Evolutionary conservation across 768 basidiomycete genomes (phyloP).

Genomic region (Omphalotus guepiniiformis): DNA sequence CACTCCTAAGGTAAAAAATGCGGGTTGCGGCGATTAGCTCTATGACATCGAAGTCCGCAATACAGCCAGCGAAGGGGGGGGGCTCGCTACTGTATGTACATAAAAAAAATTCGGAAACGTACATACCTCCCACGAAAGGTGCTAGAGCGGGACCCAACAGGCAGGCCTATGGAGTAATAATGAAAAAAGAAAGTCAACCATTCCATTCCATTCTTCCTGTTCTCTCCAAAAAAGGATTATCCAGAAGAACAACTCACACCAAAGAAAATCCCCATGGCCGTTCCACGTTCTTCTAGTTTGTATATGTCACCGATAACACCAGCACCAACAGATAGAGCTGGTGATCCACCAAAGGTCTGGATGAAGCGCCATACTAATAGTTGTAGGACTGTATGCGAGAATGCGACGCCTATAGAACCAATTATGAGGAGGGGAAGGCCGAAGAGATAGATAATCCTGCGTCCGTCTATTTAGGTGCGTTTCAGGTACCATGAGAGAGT

Average conservation of each 20-base stretch:
- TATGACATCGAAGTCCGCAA: background rate
- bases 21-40: too few relatives aligned
- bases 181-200: too few relatives aligned
- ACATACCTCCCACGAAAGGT: conserved; percentile 50
- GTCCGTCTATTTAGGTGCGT: conserved; percentile 46
- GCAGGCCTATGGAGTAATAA: conserved; percentile 32
- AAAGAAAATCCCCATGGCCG: conserved; percentile 57
- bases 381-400: conserved; percentile 34
- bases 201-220: too few relatives aligned
- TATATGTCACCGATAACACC: conserved; percentile 68
- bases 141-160: conserved; percentile 61
- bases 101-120: background rate
- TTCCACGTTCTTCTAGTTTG: conserved; percentile 54
- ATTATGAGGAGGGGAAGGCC: conserved; percentile 55
- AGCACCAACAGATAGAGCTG: conserved; percentile 50
- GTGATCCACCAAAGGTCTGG: conserved; percentile 62
- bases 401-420: conserved; percentile 57
- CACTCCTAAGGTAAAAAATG: conserved; percentile 27
- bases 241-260: conserved; percentile 28
- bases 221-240: background rate
- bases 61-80: background rate
- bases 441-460: conserved; percentile 53
- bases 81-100: background rate
- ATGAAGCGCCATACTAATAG: conserved; percentile 61
- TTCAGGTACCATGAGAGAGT: background rate